Percentiles rank a stretch among this genome's conserved stretches.
phyloP scores from a whole-genome alignment of 352 stramenopile genomes.

The Phytophthora meadii region DNA sequence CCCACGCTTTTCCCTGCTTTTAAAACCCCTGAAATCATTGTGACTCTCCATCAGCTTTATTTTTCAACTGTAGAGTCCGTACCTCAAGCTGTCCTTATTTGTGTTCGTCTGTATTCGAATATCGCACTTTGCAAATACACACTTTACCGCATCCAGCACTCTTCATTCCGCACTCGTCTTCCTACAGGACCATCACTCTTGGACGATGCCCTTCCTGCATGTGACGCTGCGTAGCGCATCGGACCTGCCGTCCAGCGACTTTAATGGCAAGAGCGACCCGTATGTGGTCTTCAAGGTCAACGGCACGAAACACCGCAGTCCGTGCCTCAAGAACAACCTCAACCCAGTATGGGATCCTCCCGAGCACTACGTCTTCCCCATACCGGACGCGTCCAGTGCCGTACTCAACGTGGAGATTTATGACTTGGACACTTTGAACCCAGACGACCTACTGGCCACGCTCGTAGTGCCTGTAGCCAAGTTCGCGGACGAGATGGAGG shows the following conservation, averaged over 20 bases:
- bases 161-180: constrained; percentile 24
- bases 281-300: constrained; percentile 72
- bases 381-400: constrained; percentile 47
- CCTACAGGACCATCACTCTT: constrained; percentile 1
- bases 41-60: neutral
- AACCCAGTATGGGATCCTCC: constrained; percentile 69
- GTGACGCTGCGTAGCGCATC: constrained; percentile 55
- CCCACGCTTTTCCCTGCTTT: constrained; percentile 4
- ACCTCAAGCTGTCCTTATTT: neutral
- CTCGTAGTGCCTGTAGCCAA: constrained; percentile 61
- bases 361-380: constrained; percentile 68
- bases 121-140: constrained; percentile 1
- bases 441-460: constrained; percentile 68
- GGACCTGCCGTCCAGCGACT: constrained; percentile 73
- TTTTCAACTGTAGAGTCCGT: neutral
- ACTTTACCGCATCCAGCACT: neutral
- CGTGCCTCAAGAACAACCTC: constrained; percentile 67
- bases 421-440: constrained; percentile 71
- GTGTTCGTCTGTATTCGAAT: neutral
- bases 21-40: neutral
- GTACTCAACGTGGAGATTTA: constrained; percentile 67
- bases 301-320: constrained; percentile 59
- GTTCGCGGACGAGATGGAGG: constrained; percentile 49
- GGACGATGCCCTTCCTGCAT: constrained; percentile 55
- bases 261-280: constrained; percentile 73